These are phyloP conservation scores for Ascodesmis nigricans DNA, from an alignment of 495 filamentous ascomycete genomes.

Conservation along the genomic window DNA sequence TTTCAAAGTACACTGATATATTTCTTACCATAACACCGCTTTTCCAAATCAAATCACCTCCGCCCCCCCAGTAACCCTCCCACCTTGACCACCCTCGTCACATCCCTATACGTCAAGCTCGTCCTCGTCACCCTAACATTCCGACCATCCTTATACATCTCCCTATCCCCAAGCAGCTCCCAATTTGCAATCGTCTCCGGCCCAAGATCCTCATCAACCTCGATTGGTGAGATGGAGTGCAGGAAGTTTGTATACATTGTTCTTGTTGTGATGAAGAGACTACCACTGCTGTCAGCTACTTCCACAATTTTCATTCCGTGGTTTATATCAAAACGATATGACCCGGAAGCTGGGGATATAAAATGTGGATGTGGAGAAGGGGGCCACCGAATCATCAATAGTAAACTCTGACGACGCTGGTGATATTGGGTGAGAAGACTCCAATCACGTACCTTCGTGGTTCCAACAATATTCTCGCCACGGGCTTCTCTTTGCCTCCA, in stretches of 20 bases:
- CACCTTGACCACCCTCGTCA: constrained; percentile 61
- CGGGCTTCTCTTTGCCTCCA: constrained; percentile 24
- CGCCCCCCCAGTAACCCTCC: constrained; percentile 2
- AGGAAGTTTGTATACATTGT: constrained; percentile 48
- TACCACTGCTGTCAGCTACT: too few relatives aligned
- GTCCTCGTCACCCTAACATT: constrained; percentile 44
- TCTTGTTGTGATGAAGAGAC: constrained; percentile 49
- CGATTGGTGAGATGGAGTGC: constrained; percentile 50
- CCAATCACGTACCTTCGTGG: constrained; percentile 31
- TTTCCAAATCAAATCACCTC: not conserved
- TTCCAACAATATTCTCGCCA: constrained; percentile 65
- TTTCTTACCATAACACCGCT: too few relatives aligned
- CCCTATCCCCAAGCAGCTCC: constrained; percentile 43
- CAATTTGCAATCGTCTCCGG: constrained; percentile 57
- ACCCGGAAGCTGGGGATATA: too few relatives aligned
- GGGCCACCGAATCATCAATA: too few relatives aligned
- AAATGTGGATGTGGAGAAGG: too few relatives aligned
- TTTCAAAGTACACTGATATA: not conserved
- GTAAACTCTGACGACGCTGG: too few relatives aligned
- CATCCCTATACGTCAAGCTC: constrained; percentile 86
- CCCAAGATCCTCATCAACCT: constrained; percentile 37
- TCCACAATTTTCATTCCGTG: too few relatives aligned
- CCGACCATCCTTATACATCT: constrained; percentile 33
- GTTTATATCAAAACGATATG: too few relatives aligned
- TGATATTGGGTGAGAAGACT: too few relatives aligned